Percentiles rank a stretch among this genome's conserved stretches.
Evolutionary conservation across 2,329 filamentous ascomycete species (phyloP).

Genomic region (Colletotrichum orbiculare): DNA sequence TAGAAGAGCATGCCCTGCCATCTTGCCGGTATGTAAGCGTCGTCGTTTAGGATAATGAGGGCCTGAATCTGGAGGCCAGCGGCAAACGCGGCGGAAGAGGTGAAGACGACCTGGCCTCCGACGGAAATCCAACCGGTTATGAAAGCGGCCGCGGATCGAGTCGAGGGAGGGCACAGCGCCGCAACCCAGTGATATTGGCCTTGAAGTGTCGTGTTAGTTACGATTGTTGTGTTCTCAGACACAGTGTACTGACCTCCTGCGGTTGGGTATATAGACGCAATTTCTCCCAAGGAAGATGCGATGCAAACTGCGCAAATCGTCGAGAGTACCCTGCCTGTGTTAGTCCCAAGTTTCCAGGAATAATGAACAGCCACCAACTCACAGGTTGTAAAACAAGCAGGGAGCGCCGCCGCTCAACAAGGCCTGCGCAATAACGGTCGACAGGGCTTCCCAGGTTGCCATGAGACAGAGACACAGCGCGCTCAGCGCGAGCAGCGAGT

Average conservation of each 20-base stretch:
- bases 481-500: constrained; percentile 56
- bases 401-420: constrained; percentile 57
- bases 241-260: constrained; percentile 42
- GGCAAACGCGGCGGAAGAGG: constrained; percentile 59
- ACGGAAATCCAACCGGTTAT: constrained; percentile 58
- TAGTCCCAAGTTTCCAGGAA: neutral
- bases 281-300: constrained; percentile 52
- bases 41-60: constrained; percentile 55
- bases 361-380: constrained; percentile 38
- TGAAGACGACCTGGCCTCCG: constrained; percentile 57
- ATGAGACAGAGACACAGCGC: constrained; percentile 59
- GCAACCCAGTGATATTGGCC: constrained; percentile 60
- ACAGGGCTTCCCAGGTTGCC: constrained; percentile 63
- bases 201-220: constrained; percentile 27
- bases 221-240: neutral
- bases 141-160: constrained; percentile 51
- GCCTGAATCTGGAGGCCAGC: constrained; percentile 56
- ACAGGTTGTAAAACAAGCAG: constrained; percentile 58
- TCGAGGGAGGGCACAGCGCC: constrained; percentile 48
- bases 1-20: constrained; percentile 61
- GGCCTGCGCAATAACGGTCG: constrained; percentile 56
- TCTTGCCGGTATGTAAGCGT: constrained; percentile 51
- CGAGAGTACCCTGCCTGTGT: constrained; percentile 49
- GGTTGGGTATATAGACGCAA: constrained; percentile 51
- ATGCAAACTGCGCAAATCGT: constrained; percentile 53